A percentile compares a stretch with the other conserved stretches of the same genome.
These are phyloP conservation scores for Entrophospora sp. DNA, from an alignment of 192 early-diverging fungal species.

Conservation along the genomic window DNA sequence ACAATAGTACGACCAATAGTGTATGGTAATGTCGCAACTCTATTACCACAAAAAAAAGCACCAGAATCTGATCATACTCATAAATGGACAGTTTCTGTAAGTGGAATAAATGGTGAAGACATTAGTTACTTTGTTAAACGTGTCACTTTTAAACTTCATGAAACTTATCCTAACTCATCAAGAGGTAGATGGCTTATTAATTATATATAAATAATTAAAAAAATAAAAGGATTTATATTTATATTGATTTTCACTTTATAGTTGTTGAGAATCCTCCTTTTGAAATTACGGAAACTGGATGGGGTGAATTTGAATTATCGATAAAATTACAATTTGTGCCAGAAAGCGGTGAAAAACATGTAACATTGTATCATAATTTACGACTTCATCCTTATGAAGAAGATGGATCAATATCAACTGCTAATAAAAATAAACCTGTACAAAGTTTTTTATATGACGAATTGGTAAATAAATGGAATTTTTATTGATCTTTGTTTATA, in stretches of 20 bases:
- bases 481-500: slow-evolving; percentile 13
- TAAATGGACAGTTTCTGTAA: slow-evolving; percentile 87
- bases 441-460: slow-evolving; percentile 75
- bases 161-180: slow-evolving; percentile 72
- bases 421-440: slow-evolving; percentile 57
- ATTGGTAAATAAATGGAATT: slow-evolving; percentile 46
- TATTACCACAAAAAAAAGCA: slow-evolving; percentile 52
- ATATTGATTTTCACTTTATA: slow-evolving; percentile 22
- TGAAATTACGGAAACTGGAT: slow-evolving; percentile 92
- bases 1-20: slow-evolving; percentile 69
- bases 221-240: not conserved
- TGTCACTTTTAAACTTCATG: slow-evolving; percentile 93
- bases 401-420: slow-evolving; percentile 43
- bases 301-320: slow-evolving; percentile 98
- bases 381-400: slow-evolving; percentile 83
- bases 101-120: slow-evolving; percentile 80
- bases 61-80: slow-evolving; percentile 86
- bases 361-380: slow-evolving; percentile 82
- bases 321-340: slow-evolving; percentile 87
- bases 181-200: slow-evolving; percentile 37
- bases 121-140: slow-evolving; percentile 77
- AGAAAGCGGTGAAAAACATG: slow-evolving; percentile 64
- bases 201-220: not conserved
- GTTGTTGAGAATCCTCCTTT: slow-evolving; percentile 77
- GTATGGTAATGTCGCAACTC: slow-evolving; percentile 77